Base-by-base conservation (phyloP, 805 yeast species). In the Yamadazyma endophytica region DNA sequence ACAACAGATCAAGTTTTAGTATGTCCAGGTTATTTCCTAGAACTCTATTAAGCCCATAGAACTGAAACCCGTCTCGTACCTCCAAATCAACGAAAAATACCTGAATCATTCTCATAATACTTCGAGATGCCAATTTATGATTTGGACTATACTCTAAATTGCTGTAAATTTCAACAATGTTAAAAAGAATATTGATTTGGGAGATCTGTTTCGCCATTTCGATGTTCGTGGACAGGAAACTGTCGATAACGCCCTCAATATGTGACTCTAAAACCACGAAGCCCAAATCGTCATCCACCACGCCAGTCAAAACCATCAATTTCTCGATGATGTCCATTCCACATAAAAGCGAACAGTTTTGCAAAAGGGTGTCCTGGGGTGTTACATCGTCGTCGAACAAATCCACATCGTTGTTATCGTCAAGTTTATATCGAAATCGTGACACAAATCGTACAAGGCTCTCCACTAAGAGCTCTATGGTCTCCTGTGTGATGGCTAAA, bases 311-410 rank as follows among this genome's bases (percentile, higher is more conserved):
- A 11, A 24, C 13, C 23, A 63, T 45, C 12, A 76, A 50, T 0
- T 61, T 56, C 42, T 80, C 87, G 13, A 81, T 42, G 3, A 77
- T 55, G 45, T 82, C 88, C 52, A 75, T 62, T 2, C 75, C 56
- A 47, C 69, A 73, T 0, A 70, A 50, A 5, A 79, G 54, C 0
- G 66, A 61, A 36, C 78, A 62, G 17, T 70, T 68, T 33, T 79
- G 77, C 2, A 80, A 16, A 9, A 32, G 14, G 13, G 27, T 29
- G 11, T 33, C 31, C 30, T 38, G 46, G n/a, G 28, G 21, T 11
- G 40, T 33, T 19, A 32, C 23, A 18, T 33, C 33, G 17, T 28
- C 22, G 28, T 30, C 13, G 17, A 29, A 29, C 9, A 34, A 29
- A 13, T 23, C 27, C n/a, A n/a, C n/a, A n/a, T n/a, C n/a, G n/a